Base-by-base conservation (phyloP, 2,329 filamentous ascomycete genomes). In the Hypoxylon sp. region DNA sequence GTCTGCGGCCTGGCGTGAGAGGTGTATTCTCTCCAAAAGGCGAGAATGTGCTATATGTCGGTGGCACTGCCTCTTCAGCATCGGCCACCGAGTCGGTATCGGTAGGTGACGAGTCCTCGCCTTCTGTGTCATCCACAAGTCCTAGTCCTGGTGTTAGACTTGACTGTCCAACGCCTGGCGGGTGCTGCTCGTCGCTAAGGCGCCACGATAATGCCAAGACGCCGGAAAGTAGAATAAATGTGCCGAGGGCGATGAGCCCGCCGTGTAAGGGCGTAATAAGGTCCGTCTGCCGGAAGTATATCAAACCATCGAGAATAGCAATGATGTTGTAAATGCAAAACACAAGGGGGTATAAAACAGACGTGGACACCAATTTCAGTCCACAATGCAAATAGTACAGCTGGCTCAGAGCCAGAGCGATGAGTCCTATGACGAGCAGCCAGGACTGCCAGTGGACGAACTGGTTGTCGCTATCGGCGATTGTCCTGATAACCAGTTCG, bases 251-350 rank as follows among this genome's bases (percentile, higher is more conserved):
- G 62, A 98, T 96, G 38, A 96, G 83, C 31, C 87, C 86, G 13
- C 90, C 94, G 69, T 91, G 88, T 2, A 95, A 76, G 0, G 86
- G 81, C 13, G 88, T 87, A 62, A 99, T 86, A 53, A 90, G 83
- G 63, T 92, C 88, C 49, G 89, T 90, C 75, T 99, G 95, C 68
- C 89, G 84, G 78, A 98, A 99, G 77, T 98, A 99, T 69, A 99
- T 97, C 66, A 99, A 82, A 26, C 95, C 95, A 75, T 99, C 95
- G 66, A 98, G 81, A 67, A 99, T 99, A 65, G 95, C 95, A 70
- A 98, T 93, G 70, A 99, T 97, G 81, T 99, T 99, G 82, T 98
- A 99, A 64, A 98, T 87, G 81, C 95, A 99, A 77, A 99, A 99
- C 33, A 98, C 93, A 67, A 98, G 88, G 4, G 95, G 95, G 75